phyloP scores from a whole-genome alignment of 1,284 basidiomycete species.

The Golubevia pallescens region DNA sequence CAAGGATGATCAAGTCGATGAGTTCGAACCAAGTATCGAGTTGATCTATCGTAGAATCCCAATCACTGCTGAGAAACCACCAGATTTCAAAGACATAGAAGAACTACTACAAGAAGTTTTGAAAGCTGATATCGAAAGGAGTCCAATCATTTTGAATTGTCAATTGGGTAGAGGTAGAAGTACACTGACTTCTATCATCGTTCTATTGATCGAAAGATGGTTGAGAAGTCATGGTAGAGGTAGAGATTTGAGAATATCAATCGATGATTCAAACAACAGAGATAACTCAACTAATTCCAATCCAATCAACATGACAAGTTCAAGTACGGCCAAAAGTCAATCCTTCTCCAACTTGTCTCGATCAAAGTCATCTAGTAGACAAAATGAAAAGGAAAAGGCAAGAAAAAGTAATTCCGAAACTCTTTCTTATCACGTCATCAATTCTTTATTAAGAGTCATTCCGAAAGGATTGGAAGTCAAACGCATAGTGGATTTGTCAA shows the following conservation, averaged over 20 bases:
- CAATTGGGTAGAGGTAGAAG: constrained; percentile 94
- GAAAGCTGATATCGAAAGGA: constrained; percentile 74
- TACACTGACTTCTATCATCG: constrained; percentile 84
- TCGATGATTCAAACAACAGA: constrained; percentile 3
- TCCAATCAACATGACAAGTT: neutral
- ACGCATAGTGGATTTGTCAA: constrained; percentile 66
- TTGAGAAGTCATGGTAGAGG: constrained; percentile 66
- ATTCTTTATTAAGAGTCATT: constrained; percentile 83
- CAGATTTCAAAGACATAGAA: constrained; percentile 62
- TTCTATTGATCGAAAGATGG: constrained; percentile 88
- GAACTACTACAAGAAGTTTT: constrained; percentile 81
- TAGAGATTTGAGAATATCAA: no score
- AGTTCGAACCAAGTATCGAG: constrained; percentile 68
- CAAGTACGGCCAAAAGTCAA: constrained; percentile 22
- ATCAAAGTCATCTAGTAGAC: neutral
- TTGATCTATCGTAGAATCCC: constrained; percentile 85
- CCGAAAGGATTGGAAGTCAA: constrained; percentile 88
- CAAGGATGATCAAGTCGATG: constrained; percentile 58
- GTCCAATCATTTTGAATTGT: constrained; percentile 92
- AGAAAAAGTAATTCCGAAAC: neutral
- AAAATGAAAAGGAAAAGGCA: no score
- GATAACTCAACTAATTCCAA: constrained; percentile 37
- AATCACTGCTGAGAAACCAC: constrained; percentile 75
- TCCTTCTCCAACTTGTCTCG: constrained; percentile 18
- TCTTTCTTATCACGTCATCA: constrained; percentile 72